Evolutionary conservation across 352 stramenopile species (phyloP).

Genomic region (Globisporangium spiculum): DNA sequence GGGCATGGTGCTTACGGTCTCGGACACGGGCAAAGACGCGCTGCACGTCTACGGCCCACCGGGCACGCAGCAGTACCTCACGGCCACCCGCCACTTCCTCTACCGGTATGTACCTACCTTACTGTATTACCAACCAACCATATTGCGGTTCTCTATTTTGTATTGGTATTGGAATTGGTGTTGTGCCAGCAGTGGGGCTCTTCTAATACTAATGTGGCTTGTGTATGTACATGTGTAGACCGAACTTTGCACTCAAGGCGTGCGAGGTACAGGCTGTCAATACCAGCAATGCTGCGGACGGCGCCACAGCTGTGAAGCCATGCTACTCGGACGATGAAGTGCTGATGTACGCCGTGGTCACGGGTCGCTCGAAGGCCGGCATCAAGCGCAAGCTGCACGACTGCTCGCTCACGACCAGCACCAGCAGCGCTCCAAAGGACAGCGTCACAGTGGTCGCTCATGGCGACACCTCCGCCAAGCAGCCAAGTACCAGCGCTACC

Average conservation of each 20-base stretch:
- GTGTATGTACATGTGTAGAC: conserved; percentile 1
- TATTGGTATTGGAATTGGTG: background rate
- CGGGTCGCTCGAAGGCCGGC: conserved; percentile 29
- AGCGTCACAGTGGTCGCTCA: background rate
- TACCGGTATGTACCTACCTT: conserved; percentile 25
- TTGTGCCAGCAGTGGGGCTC: background rate
- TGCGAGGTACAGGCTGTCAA: conserved; percentile 26
- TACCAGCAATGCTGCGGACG: background rate
- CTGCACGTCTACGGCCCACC: conserved; percentile 71
- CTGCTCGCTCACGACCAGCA: background rate
- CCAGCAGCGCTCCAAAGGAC: conserved; percentile 9
- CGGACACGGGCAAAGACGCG: conserved; percentile 78
- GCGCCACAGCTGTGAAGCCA: background rate
- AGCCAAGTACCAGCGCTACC: conserved; percentile 17
- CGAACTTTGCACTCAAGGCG: conserved; percentile 51
- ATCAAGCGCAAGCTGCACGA: conserved; percentile 62
- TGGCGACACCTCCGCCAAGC: background rate
- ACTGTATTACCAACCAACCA: background rate
- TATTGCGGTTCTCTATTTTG: background rate
- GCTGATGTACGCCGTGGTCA: conserved; percentile 39
- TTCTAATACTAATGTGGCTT: background rate
- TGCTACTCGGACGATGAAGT: conserved; percentile 65
- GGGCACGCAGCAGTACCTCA: conserved; percentile 63
- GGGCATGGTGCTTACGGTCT: conserved; percentile 87
- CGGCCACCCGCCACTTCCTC: conserved; percentile 85